These are phyloP conservation scores for Venturia oleaginea DNA, from an alignment of 2,329 filamentous ascomycete genomes.

Conservation along the genomic window DNA sequence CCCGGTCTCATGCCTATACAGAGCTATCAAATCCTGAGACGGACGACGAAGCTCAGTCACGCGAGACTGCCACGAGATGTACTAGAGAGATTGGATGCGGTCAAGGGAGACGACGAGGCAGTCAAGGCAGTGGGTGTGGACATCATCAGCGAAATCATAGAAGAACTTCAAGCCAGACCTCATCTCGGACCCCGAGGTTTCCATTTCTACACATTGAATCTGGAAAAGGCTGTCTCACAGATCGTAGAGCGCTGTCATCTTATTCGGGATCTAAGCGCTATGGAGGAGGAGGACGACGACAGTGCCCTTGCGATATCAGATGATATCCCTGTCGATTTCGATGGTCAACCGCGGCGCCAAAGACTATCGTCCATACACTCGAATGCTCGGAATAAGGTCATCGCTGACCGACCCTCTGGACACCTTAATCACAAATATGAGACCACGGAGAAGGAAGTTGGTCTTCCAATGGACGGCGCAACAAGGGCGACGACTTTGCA, in stretches of 20 bases:
- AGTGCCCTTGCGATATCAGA: conserved; percentile 34
- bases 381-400: conserved; percentile 78
- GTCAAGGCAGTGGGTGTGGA: conserved; percentile 74
- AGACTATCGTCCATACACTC: conserved; percentile 73
- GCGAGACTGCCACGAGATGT: conserved; percentile 68
- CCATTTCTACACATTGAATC: conserved; percentile 94
- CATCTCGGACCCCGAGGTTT: conserved; percentile 58
- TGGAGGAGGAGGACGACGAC: conserved; percentile 42
- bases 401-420: conserved; percentile 57
- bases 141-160: conserved; percentile 74
- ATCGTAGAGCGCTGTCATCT: conserved; percentile 80
- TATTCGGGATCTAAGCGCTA: conserved; percentile 45
- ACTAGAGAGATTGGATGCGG: conserved; percentile 59
- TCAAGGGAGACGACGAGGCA: conserved; percentile 70
- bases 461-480: conserved; percentile 59
- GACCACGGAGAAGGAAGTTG: conserved; percentile 66
- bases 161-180: conserved; percentile 36
- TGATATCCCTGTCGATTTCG: conserved; percentile 22
- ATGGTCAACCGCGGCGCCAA: conserved; percentile 34
- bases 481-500: conserved; percentile 76
- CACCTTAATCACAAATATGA: conserved; percentile 46
- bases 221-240: conserved; percentile 92
- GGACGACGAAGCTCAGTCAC: conserved; percentile 91
- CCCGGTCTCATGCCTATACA: conserved; percentile 97
- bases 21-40: conserved; percentile 88